Base-by-base conservation (phyloP, 2,329 filamentous ascomycete genomes). In the Tolypocladium ovalisporum region DNA sequence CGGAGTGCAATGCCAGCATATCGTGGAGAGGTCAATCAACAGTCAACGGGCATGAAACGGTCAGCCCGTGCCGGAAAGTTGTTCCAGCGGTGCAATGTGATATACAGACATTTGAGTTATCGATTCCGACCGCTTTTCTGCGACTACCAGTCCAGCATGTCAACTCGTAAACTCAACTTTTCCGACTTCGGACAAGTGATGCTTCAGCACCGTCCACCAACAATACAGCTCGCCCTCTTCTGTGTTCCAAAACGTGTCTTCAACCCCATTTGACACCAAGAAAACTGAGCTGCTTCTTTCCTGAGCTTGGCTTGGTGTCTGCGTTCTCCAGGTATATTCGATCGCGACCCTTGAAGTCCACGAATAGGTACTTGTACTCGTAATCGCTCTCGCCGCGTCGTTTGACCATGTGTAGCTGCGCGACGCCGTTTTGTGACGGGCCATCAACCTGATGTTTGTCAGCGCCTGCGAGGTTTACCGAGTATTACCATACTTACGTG, bases 381-480 rank as follows among this genome's bases (percentile, higher is more conserved):
- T 85, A 91, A 44, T 90, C 85, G 54, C 78, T 73, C 40, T 85
- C 79, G 36, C 84, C 84, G 2, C 81, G 77, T 39, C 77, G 76
- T 70, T 85, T 90, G 52, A 86, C 80, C 80, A 96, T 84, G 69
- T 97, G 90, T 56, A 96, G 75, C 62, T 85, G 79, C 8, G 90
- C 91, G 0, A 86, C 78, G 17, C 92, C 93, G 32, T 81, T 81
- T 56, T 87, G 88, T 37, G 82, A 75, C 2, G 89, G 86, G 0
- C 93, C 93, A 68, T 92, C 85, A 42, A 96, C 86, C 82, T 89
- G 29, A 24, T 2, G 5, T 8, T 54, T 73, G 67, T 61, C 40
- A 59, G 52, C n/a, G 47, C 24, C 42, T 53, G 13, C 29, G 24
- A n/a, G n/a, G 19, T 24, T 1, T 27, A 10, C n/a, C 17, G 27